Percentiles rank a stretch among this genome's conserved stretches.
Evolutionary conservation across 139 green algal genomes (phyloP).

Genomic region (Chlorella sp.): DNA sequence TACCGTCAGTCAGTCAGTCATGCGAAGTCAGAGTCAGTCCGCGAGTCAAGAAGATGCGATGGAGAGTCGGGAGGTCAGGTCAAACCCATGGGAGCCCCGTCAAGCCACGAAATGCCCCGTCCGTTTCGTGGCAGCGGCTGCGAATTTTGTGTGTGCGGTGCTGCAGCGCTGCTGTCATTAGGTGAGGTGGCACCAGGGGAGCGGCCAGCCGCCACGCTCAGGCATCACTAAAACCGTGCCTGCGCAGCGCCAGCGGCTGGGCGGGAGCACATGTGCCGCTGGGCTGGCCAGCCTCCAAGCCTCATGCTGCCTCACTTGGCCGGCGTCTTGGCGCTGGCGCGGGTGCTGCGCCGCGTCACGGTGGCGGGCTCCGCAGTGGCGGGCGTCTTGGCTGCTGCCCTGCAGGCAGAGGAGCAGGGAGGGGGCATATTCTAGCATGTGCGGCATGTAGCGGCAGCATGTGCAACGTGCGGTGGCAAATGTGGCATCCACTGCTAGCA

Average conservation of each 20-base stretch:
- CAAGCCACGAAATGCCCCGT: background rate
- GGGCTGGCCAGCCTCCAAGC: background rate
- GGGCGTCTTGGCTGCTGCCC: constrained; percentile 26
- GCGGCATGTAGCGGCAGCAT: background rate
- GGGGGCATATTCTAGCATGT: background rate
- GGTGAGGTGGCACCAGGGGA: no score
- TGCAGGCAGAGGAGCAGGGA: background rate
- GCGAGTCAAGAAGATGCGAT: no score
- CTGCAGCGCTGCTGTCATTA: background rate
- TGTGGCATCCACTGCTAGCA: no score
- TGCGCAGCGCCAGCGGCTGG: no score
- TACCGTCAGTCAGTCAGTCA: constrained; percentile 11
- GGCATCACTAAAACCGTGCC: no score
- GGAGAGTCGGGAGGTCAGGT: background rate
- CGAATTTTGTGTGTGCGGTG: background rate
- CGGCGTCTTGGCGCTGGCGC: constrained; percentile 6
- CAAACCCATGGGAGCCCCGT: background rate
- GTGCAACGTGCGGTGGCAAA: no score
- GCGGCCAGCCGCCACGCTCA: no score
- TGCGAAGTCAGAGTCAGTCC: background rate
- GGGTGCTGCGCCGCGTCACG: constrained; percentile 4
- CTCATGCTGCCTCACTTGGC: background rate
- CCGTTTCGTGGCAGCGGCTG: background rate
- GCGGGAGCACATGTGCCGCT: background rate
- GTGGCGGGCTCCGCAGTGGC: constrained; percentile 19